Base-by-base conservation (phyloP, 371 early-diverging fungal species). In the Lichtheimia corymbifera region DNA sequence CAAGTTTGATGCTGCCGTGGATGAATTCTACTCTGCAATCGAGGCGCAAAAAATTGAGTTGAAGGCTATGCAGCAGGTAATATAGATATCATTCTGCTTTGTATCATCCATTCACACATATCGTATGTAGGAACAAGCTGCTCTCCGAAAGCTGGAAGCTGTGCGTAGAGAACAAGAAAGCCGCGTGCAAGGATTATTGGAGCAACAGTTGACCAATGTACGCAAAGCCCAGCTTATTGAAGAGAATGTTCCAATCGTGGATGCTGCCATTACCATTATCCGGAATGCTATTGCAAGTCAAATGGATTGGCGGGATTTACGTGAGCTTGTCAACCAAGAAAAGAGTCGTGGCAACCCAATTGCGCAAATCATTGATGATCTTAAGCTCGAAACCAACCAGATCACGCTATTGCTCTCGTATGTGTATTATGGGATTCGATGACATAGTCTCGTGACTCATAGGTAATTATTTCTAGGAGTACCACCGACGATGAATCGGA, bases 241-340 rank as follows among this genome's bases (percentile, higher is more conserved):
- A 64, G 60, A 71, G 25, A 93, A 95, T 67, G 70, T 93, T 45
- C 88, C 89, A 50, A 71, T 88, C 65, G 93, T 96, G 1, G 98
- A 97, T 61, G 89, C 89, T 45, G 88, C 93, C 1, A 88, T 98
- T 50, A 71, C 85, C 47, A 89, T 95, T 43, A 87, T 97, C 57
- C 87, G 95, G 13, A 87, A 87, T 66, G 92, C 93, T 35, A 82
- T 98, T 5, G 96, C 94, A 11, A 84, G 89, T 28, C 96, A 95
- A 7, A 94, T 97, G 91, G 97, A 96, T 74, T 99, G 99, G 99
- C 83, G 81, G 59, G 97, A 97, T 68, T 73, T 99, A 2, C 87
- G 88, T 50, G 91, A 92, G 62, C 74, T 96, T 22, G 89, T 99
- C 2, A 72, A 82, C 42, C 93, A 93, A 44, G 96, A 97, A 68